These are phyloP conservation scores for Diutina neorugosa DNA, from an alignment of 1,139 yeast species.

Conservation along the genomic window DNA sequence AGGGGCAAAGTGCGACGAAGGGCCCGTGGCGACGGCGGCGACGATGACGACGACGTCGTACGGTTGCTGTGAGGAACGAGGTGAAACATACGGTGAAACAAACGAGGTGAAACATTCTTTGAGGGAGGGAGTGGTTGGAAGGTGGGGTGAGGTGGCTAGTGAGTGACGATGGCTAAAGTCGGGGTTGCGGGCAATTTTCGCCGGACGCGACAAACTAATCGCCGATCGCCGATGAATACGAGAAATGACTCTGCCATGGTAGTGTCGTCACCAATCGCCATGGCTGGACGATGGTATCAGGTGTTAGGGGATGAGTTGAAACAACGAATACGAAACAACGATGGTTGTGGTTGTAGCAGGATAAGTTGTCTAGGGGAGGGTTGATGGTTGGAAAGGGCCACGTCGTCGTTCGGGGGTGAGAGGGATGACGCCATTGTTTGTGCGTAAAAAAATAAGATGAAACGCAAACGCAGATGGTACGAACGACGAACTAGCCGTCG, in stretches of 20 bases:
- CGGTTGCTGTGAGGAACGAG: background rate
- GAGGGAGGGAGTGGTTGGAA: no score
- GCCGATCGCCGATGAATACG: background rate
- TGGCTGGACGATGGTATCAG: no score
- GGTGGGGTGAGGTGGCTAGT: no score
- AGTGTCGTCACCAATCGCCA: no score
- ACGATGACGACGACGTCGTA: background rate
- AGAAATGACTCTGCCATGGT: background rate
- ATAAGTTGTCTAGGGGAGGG: background rate
- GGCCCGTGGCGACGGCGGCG: no score
- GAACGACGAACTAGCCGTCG: no score
- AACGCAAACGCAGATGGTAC: slow-evolving; percentile 1
- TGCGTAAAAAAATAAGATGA: slow-evolving; percentile 3
- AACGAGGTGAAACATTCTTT: background rate
- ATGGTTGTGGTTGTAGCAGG: background rate
- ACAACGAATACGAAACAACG: no score
- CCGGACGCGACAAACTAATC: background rate
- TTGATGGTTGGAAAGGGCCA: background rate
- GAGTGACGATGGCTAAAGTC: no score
- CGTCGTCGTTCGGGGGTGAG: background rate
- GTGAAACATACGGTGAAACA: background rate
- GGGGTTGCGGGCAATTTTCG: no score
- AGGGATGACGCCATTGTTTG: background rate
- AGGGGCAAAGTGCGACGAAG: background rate
- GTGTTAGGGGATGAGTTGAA: no score